phyloP scores from a whole-genome alignment of 169 alveolate genomes.

The Eimeria mitis region DNA sequence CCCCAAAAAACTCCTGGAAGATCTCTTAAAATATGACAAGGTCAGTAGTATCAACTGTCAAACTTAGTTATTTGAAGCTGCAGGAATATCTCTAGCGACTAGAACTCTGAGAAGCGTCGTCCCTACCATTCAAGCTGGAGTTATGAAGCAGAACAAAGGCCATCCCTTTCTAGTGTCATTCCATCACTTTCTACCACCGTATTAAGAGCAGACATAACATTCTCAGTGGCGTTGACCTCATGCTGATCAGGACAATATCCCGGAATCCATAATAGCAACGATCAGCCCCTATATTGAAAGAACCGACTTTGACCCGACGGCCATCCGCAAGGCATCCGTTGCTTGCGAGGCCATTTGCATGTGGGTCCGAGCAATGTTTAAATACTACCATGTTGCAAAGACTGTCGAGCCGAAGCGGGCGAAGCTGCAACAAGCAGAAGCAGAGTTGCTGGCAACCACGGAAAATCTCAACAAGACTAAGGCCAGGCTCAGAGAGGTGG shows the following conservation, averaged over 20 bases:
- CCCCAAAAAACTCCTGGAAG: conserved; percentile 90
- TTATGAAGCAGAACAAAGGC: not conserved
- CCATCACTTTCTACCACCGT: conserved; percentile 80
- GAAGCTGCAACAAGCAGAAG: conserved; percentile 94
- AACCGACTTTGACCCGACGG: conserved; percentile 90
- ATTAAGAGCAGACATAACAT: no score
- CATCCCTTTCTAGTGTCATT: not conserved
- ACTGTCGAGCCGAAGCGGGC: conserved; percentile 95
- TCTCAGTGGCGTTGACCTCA: conserved; percentile 87
- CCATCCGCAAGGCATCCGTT: conserved; percentile 92
- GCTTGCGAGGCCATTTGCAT: conserved; percentile 95
- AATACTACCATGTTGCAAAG: conserved; percentile 95
- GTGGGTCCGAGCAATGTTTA: conserved; percentile 97
- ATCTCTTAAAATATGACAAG: conserved; percentile 90
- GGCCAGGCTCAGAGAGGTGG: conserved; percentile 94
- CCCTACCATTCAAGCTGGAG: not conserved
- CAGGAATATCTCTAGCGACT: not conserved
- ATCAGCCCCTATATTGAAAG: conserved; percentile 95
- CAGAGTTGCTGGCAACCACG: conserved; percentile 94
- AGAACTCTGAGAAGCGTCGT: not conserved
- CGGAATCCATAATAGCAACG: conserved; percentile 96
- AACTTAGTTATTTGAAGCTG: not conserved
- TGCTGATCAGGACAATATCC: conserved; percentile 96
- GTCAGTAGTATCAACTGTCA: not conserved
- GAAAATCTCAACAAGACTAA: conserved; percentile 92